Percentiles rank a stretch among this genome's conserved stretches.
These are phyloP conservation scores for Lanmaoa pseudosensibilis DNA, from an alignment of 768 basidiomycete genomes.

Conservation along the genomic window DNA sequence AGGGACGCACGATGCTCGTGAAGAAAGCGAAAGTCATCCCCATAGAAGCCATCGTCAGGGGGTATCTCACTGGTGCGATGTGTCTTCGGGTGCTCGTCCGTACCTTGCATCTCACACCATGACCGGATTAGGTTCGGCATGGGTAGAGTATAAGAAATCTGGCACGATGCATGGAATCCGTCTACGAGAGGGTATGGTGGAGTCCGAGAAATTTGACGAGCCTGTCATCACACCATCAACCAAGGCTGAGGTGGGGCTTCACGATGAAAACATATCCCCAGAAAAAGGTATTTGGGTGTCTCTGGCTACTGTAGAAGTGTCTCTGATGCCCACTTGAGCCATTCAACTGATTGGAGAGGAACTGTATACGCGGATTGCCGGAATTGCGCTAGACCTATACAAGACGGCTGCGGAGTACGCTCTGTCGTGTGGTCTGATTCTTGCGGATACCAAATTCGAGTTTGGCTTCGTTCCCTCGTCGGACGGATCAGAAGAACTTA, in stretches of 20 bases:
- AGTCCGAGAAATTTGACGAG: constrained; percentile 77
- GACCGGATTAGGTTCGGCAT: constrained; percentile 78
- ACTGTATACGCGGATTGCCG: constrained; percentile 61
- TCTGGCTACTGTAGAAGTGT: background rate
- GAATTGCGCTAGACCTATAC: constrained; percentile 64
- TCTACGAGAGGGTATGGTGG: constrained; percentile 72
- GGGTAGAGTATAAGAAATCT: constrained; percentile 87
- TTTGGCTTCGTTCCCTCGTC: constrained; percentile 74
- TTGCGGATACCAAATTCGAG: constrained; percentile 99
- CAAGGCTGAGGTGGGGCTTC: constrained; percentile 89
- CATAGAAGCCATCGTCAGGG: constrained; percentile 93
- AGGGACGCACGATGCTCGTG: constrained; percentile 90
- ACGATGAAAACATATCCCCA: constrained; percentile 95
- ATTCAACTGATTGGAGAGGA: constrained; percentile 64
- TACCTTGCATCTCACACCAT: constrained; percentile 7
- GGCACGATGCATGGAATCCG: constrained; percentile 87
- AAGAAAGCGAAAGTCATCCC: constrained; percentile 85
- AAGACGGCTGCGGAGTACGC: constrained; percentile 75
- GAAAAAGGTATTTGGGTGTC: constrained; percentile 53
- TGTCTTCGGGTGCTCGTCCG: background rate
- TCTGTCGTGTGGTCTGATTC: constrained; percentile 74
- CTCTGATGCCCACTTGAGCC: constrained; percentile 42
- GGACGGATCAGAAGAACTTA: constrained; percentile 49
- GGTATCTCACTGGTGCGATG: constrained; percentile 86
- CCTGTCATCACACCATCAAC: constrained; percentile 96